phyloP scores from a whole-genome alignment of 2,329 filamentous ascomycete genomes.

The Alternaria postmessia region DNA sequence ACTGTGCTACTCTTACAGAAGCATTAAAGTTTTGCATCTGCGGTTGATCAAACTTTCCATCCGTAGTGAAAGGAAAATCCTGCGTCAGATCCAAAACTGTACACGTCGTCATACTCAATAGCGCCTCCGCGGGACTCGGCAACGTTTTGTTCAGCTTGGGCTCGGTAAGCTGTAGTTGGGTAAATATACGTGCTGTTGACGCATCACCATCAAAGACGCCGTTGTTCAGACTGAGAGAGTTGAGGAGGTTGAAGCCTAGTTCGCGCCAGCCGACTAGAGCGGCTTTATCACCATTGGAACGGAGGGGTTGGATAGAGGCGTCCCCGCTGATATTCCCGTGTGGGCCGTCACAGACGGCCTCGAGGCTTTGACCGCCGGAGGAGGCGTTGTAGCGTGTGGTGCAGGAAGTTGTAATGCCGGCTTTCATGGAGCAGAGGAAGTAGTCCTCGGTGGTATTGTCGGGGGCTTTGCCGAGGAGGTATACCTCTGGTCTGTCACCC shows the following conservation, averaged over 20 bases:
- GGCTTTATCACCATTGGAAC: neutral
- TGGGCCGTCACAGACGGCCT: constrained; percentile 7
- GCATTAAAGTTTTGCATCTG: constrained; percentile 12
- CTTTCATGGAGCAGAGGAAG: constrained; percentile 16
- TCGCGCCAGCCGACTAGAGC: constrained; percentile 9
- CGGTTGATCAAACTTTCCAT: neutral
- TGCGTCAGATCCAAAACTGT: constrained; percentile 12
- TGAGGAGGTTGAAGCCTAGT: constrained; percentile 12
- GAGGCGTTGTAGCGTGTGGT: constrained; percentile 17
- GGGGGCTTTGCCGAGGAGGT: constrained; percentile 14
- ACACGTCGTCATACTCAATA: constrained; percentile 9
- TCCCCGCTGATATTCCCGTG: neutral
- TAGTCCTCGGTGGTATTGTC: constrained; percentile 12
- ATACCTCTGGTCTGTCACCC: constrained; percentile 9
- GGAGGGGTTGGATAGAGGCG: neutral
- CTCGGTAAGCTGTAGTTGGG: constrained; percentile 8
- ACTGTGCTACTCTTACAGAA: constrained; percentile 15
- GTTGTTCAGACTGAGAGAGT: constrained; percentile 15
- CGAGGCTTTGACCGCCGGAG: constrained; percentile 12
- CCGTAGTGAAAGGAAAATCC: constrained; percentile 5
- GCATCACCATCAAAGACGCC: constrained; percentile 17
- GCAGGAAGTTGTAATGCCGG: constrained; percentile 9
- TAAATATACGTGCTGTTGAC: constrained; percentile 11
- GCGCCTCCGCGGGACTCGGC: constrained; percentile 7
- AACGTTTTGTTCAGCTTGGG: constrained; percentile 9